Conservation (phyloP, 2,329 filamentous ascomycete genomes). For the Neodidymelliopsis sp. region DNA sequence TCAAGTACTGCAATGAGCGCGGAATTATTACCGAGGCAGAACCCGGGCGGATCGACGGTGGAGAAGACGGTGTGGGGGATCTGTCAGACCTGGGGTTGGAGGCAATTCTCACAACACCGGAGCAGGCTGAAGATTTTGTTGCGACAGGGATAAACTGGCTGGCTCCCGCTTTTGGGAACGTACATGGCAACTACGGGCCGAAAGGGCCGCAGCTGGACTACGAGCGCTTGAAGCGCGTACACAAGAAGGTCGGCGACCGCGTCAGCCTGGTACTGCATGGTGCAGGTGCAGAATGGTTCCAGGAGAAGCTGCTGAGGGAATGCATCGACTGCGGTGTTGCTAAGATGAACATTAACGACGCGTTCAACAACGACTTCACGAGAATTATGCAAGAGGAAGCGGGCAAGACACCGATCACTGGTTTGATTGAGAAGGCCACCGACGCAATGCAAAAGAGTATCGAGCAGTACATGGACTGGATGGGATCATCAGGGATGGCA, state of each 20-base stretch:
- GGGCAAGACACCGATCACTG: conserved; percentile 60
- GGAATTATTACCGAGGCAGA: conserved; percentile 76
- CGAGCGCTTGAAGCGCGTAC: conserved; percentile 51
- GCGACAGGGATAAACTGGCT: conserved; percentile 76
- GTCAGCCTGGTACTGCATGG: conserved; percentile 66
- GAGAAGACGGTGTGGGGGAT: conserved; percentile 77
- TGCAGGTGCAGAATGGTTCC: conserved; percentile 61
- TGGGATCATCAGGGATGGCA: conserved; percentile 48
- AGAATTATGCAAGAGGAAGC: conserved; percentile 58
- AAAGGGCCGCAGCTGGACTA: conserved; percentile 61
- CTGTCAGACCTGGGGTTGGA: conserved; percentile 64
- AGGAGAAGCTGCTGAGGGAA: conserved; percentile 61
- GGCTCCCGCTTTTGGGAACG: conserved; percentile 78
- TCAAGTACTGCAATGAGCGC: conserved; percentile 67
- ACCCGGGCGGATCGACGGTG: conserved; percentile 73
- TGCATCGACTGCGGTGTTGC: conserved; percentile 64
- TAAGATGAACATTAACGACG: conserved; percentile 67
- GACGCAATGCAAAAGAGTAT: conserved; percentile 63
- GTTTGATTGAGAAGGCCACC: conserved; percentile 63
- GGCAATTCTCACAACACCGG: conserved; percentile 70
- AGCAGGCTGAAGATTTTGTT: conserved; percentile 75
- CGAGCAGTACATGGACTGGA: conserved; percentile 64
- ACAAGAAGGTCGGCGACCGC: conserved; percentile 56
- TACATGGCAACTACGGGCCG: conserved; percentile 76
- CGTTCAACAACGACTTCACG: conserved; percentile 62